Base-by-base conservation (phyloP, 2,329 filamentous ascomycete genomes). In the Ophiostoma pallidulum region DNA sequence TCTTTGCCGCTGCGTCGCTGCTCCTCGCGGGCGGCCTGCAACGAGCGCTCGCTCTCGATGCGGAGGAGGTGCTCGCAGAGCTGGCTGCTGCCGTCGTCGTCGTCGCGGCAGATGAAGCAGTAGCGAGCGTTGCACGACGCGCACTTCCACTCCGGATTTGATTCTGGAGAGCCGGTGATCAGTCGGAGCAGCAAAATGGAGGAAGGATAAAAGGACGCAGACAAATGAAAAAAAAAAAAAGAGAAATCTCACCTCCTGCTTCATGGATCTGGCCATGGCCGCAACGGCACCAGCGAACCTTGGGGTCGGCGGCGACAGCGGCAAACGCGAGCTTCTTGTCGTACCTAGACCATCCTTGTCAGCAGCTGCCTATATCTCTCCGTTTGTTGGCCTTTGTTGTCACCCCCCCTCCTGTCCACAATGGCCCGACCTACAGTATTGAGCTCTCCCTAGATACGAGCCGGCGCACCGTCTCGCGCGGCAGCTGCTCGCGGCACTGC, bases 271-370 rank as follows among this genome's bases (percentile, higher is more conserved):
- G 45, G 2, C 44, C 45, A 16, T 47, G 37, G 26, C 45, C 45
- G 20, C 45, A 47, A 14, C 28, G 28, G 31, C 45, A 47, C 45
- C 37, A 41, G 1, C 37, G 29, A 18, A 47, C 35, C 3, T 41
- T 24, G 26, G 35, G 35, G 19, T 46, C 36, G 19, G n/a, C 18
- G 8, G 45, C 10, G 29, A 40, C 33, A 7, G 12, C 20, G 26
- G n/a, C n/a, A 41, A 47, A 47, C 7, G 45, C 45, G 4, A 47
- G 29, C 16, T 47, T 47, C 22, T 47, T 47, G 45, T 47, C 37
- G 20, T 47, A 47, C 20, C 39, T 36, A 4, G n/a, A n/a, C n/a
- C n/a, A n/a, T n/a, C n/a, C n/a, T n/a, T n/a, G n/a, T n/a, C n/a
- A n/a, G n/a, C n/a, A n/a, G n/a, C n/a, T n/a, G n/a, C n/a, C n/a